phyloP scores from a whole-genome alignment of 2,329 filamentous ascomycete genomes.

The Ophiostoma ulmi region DNA sequence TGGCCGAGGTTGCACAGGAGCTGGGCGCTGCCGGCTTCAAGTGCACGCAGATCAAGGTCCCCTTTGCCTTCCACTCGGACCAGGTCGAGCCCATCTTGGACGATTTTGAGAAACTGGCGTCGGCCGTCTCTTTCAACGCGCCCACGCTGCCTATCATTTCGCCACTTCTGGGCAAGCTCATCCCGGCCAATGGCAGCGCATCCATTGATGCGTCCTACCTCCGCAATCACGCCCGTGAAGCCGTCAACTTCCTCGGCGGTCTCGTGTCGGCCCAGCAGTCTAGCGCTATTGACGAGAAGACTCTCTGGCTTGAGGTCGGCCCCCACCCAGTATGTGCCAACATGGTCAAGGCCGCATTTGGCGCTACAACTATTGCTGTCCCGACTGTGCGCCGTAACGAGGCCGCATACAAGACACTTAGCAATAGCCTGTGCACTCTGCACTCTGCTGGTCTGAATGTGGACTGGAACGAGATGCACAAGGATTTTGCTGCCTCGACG shows the following conservation, averaged over 20 bases:
- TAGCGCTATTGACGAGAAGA: constrained; percentile 59
- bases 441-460: constrained; percentile 58
- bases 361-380: constrained; percentile 48
- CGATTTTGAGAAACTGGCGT: constrained; percentile 49
- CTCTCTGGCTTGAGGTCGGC: constrained; percentile 68
- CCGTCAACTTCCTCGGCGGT: constrained; percentile 64
- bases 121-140: constrained; percentile 30
- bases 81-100: constrained; percentile 53
- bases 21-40: constrained; percentile 37
- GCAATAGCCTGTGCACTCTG: constrained; percentile 52
- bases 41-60: constrained; percentile 45
- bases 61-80: constrained; percentile 51
- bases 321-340: constrained; percentile 64
- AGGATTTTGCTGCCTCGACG: constrained; percentile 40
- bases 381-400: constrained; percentile 60
- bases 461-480: constrained; percentile 66
- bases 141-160: constrained; percentile 58
- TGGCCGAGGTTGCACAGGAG: constrained; percentile 41
- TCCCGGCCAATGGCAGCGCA: constrained; percentile 43
- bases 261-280: constrained; percentile 54
- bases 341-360: constrained; percentile 63
- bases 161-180: constrained; percentile 57
- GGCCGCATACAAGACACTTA: constrained; percentile 59
- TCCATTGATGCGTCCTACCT: constrained; percentile 57
- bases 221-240: constrained; percentile 58